A percentile compares a stretch with the other conserved stretches of the same genome.
phyloP scores from a whole-genome alignment of 1,284 basidiomycete species.

The Inonotus hispidus region DNA sequence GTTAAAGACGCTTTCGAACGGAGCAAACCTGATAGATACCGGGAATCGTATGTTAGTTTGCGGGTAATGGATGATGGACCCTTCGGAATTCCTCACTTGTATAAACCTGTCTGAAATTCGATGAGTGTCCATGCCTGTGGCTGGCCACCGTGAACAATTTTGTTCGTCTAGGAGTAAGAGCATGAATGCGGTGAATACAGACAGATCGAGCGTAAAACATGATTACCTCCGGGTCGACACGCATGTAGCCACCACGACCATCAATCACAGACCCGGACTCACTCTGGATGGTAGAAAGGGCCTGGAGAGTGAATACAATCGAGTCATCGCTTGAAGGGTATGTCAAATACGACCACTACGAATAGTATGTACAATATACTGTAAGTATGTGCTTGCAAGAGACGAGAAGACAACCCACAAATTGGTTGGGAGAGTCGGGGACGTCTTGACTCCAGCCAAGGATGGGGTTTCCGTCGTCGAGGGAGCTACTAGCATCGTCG shows the following conservation, averaged over 20 bases:
- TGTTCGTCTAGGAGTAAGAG: slow-evolving; percentile 4
- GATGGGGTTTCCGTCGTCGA: slow-evolving; percentile 13
- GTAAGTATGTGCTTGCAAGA: not conserved
- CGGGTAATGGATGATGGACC: not conserved
- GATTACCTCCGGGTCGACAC: slow-evolving; percentile 7
- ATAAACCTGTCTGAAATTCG: not conserved
- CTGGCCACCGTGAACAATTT: slow-evolving; percentile 8
- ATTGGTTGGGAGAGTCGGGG: slow-evolving; percentile 2
- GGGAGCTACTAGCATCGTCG: slow-evolving; percentile 6
- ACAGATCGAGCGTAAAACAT: not conserved
- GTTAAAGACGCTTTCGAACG: slow-evolving; percentile 7
- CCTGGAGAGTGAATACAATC: slow-evolving; percentile 11
- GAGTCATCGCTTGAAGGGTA: slow-evolving; percentile 8
- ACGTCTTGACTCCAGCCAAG: slow-evolving; percentile 1
- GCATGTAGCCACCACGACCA: slow-evolving; percentile 10
- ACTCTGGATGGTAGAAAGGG: not conserved
- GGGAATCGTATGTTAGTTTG: not conserved
- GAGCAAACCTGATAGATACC: not conserved
- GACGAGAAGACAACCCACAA: not conserved
- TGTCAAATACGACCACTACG: slow-evolving; percentile 11
- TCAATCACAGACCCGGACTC: not conserved
- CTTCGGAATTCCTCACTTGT: slow-evolving; percentile 1
- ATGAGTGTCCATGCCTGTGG: slow-evolving; percentile 11
- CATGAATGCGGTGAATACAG: not conserved
- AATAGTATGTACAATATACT: too few species aligned